Evolutionary conservation across 306 rosid species (phyloP).

Genomic region (Gastrolobium bilobum): DNA sequence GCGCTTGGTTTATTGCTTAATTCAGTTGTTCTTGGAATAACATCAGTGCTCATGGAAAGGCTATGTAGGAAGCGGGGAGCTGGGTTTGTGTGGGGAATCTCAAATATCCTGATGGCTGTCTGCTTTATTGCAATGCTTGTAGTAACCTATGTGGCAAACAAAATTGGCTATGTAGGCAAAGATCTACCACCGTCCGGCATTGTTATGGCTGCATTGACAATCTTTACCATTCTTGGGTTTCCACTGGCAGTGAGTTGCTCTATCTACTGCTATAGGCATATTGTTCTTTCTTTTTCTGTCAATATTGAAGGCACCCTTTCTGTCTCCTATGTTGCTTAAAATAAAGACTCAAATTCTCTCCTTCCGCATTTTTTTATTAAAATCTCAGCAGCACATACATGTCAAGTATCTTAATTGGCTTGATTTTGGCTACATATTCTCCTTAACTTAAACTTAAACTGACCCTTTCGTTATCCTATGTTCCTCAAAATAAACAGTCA

Average conservation of each 20-base stretch:
- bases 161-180: constrained; percentile 59
- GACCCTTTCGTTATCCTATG: constrained; percentile 12
- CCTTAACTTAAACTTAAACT: not conserved
- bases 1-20: constrained; percentile 91
- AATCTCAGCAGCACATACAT: not conserved
- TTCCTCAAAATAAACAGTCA: constrained; percentile 3
- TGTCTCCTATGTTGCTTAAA: constrained; percentile 29
- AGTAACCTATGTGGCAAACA: constrained; percentile 73
- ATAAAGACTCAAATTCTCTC: not conserved
- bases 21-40: constrained; percentile 90
- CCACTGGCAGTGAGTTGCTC: constrained; percentile 83
- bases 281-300: constrained; percentile 14
- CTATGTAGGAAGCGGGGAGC: constrained; percentile 88
- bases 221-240: constrained; percentile 85
- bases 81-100: constrained; percentile 90
- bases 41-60: constrained; percentile 90
- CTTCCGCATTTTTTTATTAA: constrained; percentile 31
- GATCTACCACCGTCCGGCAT: constrained; percentile 75
- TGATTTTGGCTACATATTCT: constrained; percentile 35
- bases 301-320: constrained; percentile 18
- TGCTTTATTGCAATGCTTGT: constrained; percentile 85
- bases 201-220: constrained; percentile 67
- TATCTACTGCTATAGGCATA: constrained; percentile 46
- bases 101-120: constrained; percentile 83
- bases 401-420: constrained; percentile 36